Evolutionary conservation across 2,329 filamentous ascomycete species (phyloP).

Genomic region (Fusarium sp.): DNA sequence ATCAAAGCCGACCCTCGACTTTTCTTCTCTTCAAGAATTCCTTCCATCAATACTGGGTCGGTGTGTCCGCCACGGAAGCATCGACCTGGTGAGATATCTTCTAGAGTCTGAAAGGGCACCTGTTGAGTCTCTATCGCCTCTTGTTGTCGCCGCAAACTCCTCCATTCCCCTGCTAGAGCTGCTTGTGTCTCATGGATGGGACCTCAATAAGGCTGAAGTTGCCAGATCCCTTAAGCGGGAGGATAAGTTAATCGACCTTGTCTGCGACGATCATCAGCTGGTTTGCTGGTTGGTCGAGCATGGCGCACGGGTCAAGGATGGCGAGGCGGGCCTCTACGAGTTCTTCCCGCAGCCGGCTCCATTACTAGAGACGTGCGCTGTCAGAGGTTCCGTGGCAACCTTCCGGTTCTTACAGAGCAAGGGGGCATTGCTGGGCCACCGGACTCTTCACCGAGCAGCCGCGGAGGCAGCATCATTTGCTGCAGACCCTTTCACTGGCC

Average conservation of each 20-base stretch:
- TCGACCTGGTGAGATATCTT: neutral
- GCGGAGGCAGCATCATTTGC: neutral
- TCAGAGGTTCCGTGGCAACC: neutral
- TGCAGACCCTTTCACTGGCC: neutral
- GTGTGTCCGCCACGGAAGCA: neutral
- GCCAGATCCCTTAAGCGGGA: neutral
- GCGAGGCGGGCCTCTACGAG: neutral
- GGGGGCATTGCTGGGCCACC: neutral
- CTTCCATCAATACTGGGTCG: neutral
- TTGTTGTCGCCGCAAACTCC: neutral
- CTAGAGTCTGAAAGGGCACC: neutral
- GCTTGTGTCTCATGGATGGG: neutral
- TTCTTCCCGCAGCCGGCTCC: neutral
- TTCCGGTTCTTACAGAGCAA: neutral
- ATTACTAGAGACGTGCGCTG: neutral
- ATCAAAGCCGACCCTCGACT: neutral
- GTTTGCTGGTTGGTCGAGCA: neutral
- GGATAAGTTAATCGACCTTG: neutral
- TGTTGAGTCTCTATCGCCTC: neutral
- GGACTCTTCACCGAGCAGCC: neutral
- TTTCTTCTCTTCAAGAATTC: neutral
- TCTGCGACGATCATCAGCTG: neutral
- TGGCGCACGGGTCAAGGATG: neutral
- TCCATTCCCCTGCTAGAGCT: neutral
- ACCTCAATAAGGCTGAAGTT: neutral